Evolutionary conservation across 2,329 filamentous ascomycete species (phyloP).

Genomic region (Fusarium longipes): DNA sequence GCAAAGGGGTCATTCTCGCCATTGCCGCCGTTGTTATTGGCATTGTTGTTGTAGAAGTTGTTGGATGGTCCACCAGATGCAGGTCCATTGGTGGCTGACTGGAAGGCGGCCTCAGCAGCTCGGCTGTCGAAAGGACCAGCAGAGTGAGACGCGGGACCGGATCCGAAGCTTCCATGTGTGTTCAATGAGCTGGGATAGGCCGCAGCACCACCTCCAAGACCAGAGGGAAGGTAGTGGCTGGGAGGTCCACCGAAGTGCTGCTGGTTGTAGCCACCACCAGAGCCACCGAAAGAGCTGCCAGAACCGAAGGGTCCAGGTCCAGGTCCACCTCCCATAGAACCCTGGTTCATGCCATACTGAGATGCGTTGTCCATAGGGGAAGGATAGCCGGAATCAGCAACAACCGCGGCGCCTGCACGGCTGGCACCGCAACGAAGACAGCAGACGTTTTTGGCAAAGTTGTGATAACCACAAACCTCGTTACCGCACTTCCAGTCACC

Average conservation of each 20-base stretch:
- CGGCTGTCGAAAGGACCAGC: constrained; percentile 92
- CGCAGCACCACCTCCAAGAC: constrained; percentile 77
- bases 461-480: constrained; percentile 97
- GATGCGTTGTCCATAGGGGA: constrained; percentile 89
- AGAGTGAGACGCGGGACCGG: constrained; percentile 81
- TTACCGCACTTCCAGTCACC: constrained; percentile 99
- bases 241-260: constrained; percentile 90
- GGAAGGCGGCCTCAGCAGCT: constrained; percentile 93
- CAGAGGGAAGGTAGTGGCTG: constrained; percentile 90
- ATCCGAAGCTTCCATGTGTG: constrained; percentile 75
- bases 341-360: constrained; percentile 85
- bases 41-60: constrained; percentile 64
- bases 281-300: constrained; percentile 72
- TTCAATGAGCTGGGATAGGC: constrained; percentile 82
- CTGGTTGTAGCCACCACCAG: constrained; percentile 74
- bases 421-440: constrained; percentile 96
- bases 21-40: constrained; percentile 73
- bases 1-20: constrained; percentile 80
- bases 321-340: constrained; percentile 85
- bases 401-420: constrained; percentile 91
- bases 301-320: constrained; percentile 82
- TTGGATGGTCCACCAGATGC: constrained; percentile 77
- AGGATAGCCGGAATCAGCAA: constrained; percentile 92
- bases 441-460: constrained; percentile 99
- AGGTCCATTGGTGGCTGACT: constrained; percentile 84